These are phyloP conservation scores for Neoboletus brunneissimus DNA, from an alignment of 768 basidiomycete genomes.

Conservation along the genomic window DNA sequence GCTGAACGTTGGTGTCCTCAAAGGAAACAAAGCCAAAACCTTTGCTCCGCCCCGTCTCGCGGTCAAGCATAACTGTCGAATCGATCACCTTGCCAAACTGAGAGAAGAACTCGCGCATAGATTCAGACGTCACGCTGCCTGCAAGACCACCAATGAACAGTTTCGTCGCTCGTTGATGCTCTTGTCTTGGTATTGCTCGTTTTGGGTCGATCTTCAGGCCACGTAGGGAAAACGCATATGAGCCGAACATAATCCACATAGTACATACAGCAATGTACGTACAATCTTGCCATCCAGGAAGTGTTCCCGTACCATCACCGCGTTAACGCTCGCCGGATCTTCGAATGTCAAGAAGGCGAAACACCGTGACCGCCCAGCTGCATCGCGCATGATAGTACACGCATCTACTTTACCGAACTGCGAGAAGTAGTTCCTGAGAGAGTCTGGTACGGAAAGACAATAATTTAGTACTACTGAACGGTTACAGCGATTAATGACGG, in stretches of 20 bases:
- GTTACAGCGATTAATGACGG: slow-evolving; percentile 35
- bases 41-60: slow-evolving; percentile 91
- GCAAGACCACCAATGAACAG: slow-evolving; percentile 95
- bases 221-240: slow-evolving; percentile 16
- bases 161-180: slow-evolving; percentile 90
- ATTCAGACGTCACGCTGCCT: slow-evolving; percentile 88
- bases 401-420: slow-evolving; percentile 98
- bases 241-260: slow-evolving; percentile 11
- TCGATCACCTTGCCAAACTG: slow-evolving; percentile 96
- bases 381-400: slow-evolving; percentile 98
- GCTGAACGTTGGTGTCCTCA: slow-evolving; percentile 86
- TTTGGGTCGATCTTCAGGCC: slow-evolving; percentile 93
- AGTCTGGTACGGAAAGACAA: slow-evolving; percentile 47
- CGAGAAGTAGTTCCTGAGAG: slow-evolving; percentile 81
- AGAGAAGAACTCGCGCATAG: slow-evolving; percentile 89
- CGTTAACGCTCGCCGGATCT: slow-evolving; percentile 88
- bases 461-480: slow-evolving; percentile 44
- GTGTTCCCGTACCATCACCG: slow-evolving; percentile 94
- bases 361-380: slow-evolving; percentile 89
- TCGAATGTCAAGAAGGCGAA: slow-evolving; percentile 98
- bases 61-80: slow-evolving; percentile 98
- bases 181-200: slow-evolving; percentile 94
- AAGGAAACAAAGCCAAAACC: slow-evolving; percentile 99
- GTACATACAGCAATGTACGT: slow-evolving; percentile 38
- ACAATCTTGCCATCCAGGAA: slow-evolving; percentile 97